Evolutionary conservation across 805 yeast species (phyloP).

Genomic region (Candida tibetensis): DNA sequence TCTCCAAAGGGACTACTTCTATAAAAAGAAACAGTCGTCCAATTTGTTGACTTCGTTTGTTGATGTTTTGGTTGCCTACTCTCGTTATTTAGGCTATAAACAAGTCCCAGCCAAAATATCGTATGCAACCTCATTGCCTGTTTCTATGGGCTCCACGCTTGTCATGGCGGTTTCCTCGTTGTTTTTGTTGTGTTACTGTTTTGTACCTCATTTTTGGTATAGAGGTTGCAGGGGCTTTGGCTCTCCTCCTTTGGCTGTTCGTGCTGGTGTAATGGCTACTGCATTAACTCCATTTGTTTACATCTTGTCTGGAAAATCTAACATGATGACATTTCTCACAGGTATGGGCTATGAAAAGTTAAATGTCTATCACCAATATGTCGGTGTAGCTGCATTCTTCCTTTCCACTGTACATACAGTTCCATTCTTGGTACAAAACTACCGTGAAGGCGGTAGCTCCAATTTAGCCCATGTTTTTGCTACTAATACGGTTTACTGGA

Average conservation of each 20-base stretch:
- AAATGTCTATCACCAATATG: slow-evolving; percentile 50
- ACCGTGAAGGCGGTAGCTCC: slow-evolving; percentile 48
- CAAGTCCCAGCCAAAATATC: slow-evolving; percentile 25
- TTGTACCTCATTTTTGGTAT: slow-evolving; percentile 49
- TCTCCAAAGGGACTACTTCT: slow-evolving; percentile 20
- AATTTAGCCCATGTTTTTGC: slow-evolving; percentile 15
- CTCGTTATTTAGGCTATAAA: slow-evolving; percentile 33
- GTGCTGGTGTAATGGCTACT: slow-evolving; percentile 51
- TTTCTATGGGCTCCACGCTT: slow-evolving; percentile 35
- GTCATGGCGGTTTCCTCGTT: slow-evolving; percentile 33
- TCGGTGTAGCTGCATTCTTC: slow-evolving; percentile 40
- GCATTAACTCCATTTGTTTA: slow-evolving; percentile 51
- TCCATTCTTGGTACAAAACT: slow-evolving; percentile 47
- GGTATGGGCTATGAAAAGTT: slow-evolving; percentile 57
- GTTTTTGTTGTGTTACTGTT: slow-evolving; percentile 37
- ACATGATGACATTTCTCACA: slow-evolving; percentile 46
- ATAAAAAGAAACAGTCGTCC: slow-evolving; percentile 10
- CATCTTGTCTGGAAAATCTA: slow-evolving; percentile 52
- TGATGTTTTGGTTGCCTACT: slow-evolving; percentile 32
- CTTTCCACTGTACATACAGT: slow-evolving; percentile 49
- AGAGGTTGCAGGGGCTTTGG: slow-evolving; percentile 55
- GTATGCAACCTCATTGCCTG: slow-evolving; percentile 31
- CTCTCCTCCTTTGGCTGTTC: slow-evolving; percentile 54
- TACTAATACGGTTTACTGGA: slow-evolving; percentile 23
- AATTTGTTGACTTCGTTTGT: slow-evolving; percentile 15